Evolutionary conservation across 805 yeast species (phyloP).

Genomic region (Torulaspora indica): DNA sequence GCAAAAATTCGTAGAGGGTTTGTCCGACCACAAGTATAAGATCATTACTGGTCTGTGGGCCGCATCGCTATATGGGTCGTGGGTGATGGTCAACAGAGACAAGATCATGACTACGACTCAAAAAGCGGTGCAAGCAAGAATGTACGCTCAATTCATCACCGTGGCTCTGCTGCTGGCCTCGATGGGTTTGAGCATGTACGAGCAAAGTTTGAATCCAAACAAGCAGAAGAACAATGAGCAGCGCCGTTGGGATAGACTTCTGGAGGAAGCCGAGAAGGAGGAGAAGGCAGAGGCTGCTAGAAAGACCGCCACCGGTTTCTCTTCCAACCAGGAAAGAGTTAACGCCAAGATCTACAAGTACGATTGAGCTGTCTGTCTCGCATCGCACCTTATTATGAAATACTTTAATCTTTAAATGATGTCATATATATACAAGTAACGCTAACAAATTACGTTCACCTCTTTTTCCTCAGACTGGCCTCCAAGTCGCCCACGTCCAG

Average conservation of each 20-base stretch:
- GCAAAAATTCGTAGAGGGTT: slow-evolving; percentile 48
- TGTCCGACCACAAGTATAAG: slow-evolving; percentile 56
- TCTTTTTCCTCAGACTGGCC: slow-evolving; percentile 37
- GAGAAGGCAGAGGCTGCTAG: slow-evolving; percentile 26
- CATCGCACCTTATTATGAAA: not conserved
- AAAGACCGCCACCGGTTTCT: slow-evolving; percentile 17
- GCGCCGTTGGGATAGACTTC: slow-evolving; percentile 46
- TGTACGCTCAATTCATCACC: slow-evolving; percentile 83
- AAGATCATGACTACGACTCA: slow-evolving; percentile 70
- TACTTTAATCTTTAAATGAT: not conserved
- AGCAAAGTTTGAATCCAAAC: slow-evolving; percentile 49
- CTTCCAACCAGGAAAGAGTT: slow-evolving; percentile 37
- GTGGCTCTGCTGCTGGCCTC: slow-evolving; percentile 67
- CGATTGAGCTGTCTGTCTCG: slow-evolving; percentile 7
- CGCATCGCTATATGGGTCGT: slow-evolving; percentile 72
- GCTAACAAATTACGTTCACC: slow-evolving; percentile 8
- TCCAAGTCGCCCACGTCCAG: slow-evolving; percentile 73
- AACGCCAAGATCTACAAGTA: slow-evolving; percentile 37
- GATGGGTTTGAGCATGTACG: slow-evolving; percentile 60
- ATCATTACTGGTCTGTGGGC: slow-evolving; percentile 75
- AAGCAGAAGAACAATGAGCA: slow-evolving; percentile 35
- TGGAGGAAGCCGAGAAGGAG: slow-evolving; percentile 42
- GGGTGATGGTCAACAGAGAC: slow-evolving; percentile 68
- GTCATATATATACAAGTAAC: slow-evolving; percentile 10
- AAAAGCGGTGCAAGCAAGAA: slow-evolving; percentile 82